Evolutionary conservation across 2,329 filamentous ascomycete genomes (phyloP).

Genomic region (Cryphonectria japonica): DNA sequence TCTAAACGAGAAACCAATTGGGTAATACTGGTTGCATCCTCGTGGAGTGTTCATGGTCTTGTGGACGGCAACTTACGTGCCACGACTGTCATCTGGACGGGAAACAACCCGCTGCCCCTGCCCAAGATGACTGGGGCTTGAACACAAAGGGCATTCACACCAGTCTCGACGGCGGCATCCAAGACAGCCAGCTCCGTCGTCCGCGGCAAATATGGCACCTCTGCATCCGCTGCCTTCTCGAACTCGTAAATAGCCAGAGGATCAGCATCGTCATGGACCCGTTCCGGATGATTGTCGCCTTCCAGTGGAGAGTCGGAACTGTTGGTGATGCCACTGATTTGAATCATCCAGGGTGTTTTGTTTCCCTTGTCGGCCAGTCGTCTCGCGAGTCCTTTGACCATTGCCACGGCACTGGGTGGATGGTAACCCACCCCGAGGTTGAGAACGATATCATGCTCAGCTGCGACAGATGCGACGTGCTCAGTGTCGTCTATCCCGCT

Average conservation of each 20-base stretch:
- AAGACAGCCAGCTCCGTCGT: conserved; percentile 49
- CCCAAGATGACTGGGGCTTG: conserved; percentile 54
- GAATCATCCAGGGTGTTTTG: conserved; percentile 13
- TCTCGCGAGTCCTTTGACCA: conserved; percentile 47
- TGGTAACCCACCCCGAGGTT: conserved; percentile 47
- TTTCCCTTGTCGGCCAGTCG: background rate
- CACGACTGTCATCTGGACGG: conserved; percentile 44
- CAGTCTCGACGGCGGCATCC: conserved; percentile 41
- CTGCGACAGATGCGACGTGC: conserved; percentile 31
- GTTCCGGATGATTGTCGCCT: conserved; percentile 35
- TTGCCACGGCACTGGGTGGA: conserved; percentile 41
- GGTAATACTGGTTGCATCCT: background rate
- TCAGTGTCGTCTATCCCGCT: conserved; percentile 34
- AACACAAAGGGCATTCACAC: conserved; percentile 50
- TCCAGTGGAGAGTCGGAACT: conserved; percentile 47
- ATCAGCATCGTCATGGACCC: conserved; percentile 45
- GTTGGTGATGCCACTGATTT: conserved; percentile 49
- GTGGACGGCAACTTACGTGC: conserved; percentile 29
- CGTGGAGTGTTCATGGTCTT: background rate
- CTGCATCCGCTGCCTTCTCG: conserved; percentile 42
- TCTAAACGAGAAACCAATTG: background rate
- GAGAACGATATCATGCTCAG: conserved; percentile 44
- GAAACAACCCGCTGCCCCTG: conserved; percentile 46
- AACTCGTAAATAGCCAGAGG: conserved; percentile 48
- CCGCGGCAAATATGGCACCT: conserved; percentile 46